Percentiles rank a stretch among this genome's conserved stretches.
Evolutionary conservation across 1,284 basidiomycete genomes (phyloP).

Genomic region (Sphagnurus paluster): DNA sequence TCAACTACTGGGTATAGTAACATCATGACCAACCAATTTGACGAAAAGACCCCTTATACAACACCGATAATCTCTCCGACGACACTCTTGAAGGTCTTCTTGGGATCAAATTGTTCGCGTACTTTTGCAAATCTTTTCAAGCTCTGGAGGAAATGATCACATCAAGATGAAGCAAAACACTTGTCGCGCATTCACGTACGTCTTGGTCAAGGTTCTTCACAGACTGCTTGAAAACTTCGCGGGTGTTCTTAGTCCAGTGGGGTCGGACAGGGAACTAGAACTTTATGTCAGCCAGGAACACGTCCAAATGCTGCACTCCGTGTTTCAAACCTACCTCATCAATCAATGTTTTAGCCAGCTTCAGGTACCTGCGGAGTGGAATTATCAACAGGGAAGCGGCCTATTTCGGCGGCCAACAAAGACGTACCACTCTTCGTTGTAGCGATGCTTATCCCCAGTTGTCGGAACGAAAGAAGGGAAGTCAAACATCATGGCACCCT

Average conservation of each 20-base stretch:
- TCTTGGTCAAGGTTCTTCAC: constrained; percentile 33
- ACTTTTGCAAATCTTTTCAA: constrained; percentile 30
- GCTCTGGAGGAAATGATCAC: constrained; percentile 21
- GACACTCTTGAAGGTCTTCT: constrained; percentile 33
- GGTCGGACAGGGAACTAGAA: constrained; percentile 34
- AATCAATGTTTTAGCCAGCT: constrained; percentile 30
- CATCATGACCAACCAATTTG: background rate
- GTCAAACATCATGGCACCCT: constrained; percentile 40
- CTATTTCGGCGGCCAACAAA: background rate
- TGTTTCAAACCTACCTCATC: constrained; percentile 24
- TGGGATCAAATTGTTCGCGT: constrained; percentile 31
- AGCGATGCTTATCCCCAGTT: constrained; percentile 32
- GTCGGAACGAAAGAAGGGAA: constrained; percentile 34
- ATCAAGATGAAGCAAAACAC: background rate
- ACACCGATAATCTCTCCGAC: constrained; percentile 37
- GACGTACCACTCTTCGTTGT: constrained; percentile 33
- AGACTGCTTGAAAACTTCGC: constrained; percentile 27
- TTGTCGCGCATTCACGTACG: constrained; percentile 20
- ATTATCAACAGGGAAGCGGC: background rate
- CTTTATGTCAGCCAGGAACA: background rate
- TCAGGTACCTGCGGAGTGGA: constrained; percentile 22
- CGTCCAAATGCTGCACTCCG: background rate
- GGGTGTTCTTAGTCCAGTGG: constrained; percentile 38
- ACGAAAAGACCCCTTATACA: constrained; percentile 11
- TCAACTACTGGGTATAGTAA: background rate